Conservation (phyloP, 495 filamentous ascomycete genomes). For the Stereocaulon alpinum region DNA sequence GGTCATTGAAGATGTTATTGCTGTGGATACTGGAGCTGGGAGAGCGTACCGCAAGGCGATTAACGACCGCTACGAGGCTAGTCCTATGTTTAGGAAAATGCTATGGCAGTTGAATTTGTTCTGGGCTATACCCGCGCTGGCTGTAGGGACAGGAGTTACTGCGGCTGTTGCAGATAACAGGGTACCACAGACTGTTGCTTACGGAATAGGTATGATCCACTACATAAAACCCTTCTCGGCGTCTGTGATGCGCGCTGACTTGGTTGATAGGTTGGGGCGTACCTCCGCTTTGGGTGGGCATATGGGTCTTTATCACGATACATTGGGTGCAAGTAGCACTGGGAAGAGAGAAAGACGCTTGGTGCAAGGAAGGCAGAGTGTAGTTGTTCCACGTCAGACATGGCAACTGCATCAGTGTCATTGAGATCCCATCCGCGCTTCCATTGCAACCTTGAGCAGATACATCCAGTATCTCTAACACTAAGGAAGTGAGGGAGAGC, state of each 20-base stretch:
- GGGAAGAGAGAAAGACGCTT: slow-evolving; percentile 50
- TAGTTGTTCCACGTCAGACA: not conserved
- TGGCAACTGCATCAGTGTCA: no score
- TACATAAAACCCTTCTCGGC: not conserved
- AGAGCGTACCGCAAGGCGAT: slow-evolving; percentile 55
- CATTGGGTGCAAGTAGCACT: slow-evolving; percentile 56
- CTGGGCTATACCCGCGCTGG: slow-evolving; percentile 54
- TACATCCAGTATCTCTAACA: no score
- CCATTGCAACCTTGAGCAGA: no score
- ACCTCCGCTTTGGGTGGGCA: slow-evolving; percentile 55
- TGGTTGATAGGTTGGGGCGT: slow-evolving; percentile 50
- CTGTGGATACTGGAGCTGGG: slow-evolving; percentile 66
- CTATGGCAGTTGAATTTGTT: slow-evolving; percentile 64
- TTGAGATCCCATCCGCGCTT: no score
- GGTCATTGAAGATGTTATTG: slow-evolving; percentile 70
- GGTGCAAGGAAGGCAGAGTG: slow-evolving; percentile 30
- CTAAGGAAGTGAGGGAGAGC: no score
- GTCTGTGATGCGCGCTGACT: slow-evolving; percentile 21
- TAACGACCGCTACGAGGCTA: slow-evolving; percentile 57
- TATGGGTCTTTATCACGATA: slow-evolving; percentile 60
- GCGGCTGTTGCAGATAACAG: slow-evolving; percentile 52
- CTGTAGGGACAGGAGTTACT: slow-evolving; percentile 46
- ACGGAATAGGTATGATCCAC: slow-evolving; percentile 45
- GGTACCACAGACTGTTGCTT: slow-evolving; percentile 52
- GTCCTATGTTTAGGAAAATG: slow-evolving; percentile 59